These are phyloP conservation scores for Coemansia sp. DNA, from an alignment of 192 early-diverging fungal genomes.

Conservation along the genomic window DNA sequence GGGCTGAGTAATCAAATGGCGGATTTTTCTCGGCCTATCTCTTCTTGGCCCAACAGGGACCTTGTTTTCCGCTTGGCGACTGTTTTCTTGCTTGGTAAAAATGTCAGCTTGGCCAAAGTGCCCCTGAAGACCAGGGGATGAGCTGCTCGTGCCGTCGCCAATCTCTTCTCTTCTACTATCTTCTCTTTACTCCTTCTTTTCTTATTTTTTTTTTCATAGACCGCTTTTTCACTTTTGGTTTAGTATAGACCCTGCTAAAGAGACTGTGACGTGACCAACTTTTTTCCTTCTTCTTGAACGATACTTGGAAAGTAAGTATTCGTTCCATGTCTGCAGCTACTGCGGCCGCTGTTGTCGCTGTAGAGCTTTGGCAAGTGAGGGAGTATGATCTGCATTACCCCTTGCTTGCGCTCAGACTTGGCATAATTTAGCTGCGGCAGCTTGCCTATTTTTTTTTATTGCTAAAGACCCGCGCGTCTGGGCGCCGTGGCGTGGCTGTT, in stretches of 20 bases:
- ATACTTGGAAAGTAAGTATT: background rate
- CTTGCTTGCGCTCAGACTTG: slow-evolving; percentile 4
- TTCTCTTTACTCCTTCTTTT: background rate
- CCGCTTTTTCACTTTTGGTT: background rate
- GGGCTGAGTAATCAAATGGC: background rate
- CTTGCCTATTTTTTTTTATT: background rate
- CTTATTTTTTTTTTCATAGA: background rate
- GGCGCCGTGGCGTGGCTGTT: slow-evolving; percentile 5
- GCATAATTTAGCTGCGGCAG: background rate
- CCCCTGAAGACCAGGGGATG: background rate
- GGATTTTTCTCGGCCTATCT: background rate
- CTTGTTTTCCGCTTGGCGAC: background rate
- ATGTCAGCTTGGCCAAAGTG: background rate
- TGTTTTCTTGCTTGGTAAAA: background rate
- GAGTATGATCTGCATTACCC: background rate
- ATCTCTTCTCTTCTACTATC: background rate
- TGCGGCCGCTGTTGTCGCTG: background rate
- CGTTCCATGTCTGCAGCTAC: background rate
- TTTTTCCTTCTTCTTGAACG: background rate
- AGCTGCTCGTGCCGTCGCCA: background rate
- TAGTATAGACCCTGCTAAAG: background rate
- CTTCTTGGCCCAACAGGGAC: too few species aligned
- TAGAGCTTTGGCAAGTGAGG: background rate
- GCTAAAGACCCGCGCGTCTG: background rate
- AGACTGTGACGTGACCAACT: background rate